phyloP scores from a whole-genome alignment of 2,329 filamentous ascomycete species.

The Esteya vermicola region DNA sequence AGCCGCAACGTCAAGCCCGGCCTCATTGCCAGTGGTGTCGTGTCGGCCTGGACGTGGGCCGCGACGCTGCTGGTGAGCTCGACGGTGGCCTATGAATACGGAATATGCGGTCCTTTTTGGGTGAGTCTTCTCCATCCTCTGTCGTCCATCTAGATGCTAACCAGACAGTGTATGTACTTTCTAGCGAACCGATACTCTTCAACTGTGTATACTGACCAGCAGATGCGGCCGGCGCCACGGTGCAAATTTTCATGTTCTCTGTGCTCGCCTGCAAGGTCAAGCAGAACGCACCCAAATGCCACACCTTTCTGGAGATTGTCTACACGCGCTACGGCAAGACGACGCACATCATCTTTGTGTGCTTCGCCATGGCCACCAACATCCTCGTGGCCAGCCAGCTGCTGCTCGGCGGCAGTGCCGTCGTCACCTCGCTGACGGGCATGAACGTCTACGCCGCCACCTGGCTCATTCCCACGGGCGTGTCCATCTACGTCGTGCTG shows the following conservation, averaged over 20 bases:
- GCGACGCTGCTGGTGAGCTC: constrained; percentile 26
- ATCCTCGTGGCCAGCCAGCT: constrained; percentile 24
- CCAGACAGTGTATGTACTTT: too few species aligned
- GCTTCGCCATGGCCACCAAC: constrained; percentile 24
- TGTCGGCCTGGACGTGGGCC: constrained; percentile 34
- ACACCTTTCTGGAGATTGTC: constrained; percentile 28
- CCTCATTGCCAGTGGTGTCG: constrained; percentile 29
- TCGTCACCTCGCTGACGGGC: constrained; percentile 23
- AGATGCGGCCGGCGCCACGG: constrained; percentile 23
- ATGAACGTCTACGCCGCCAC: constrained; percentile 26
- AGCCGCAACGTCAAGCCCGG: constrained; percentile 27
- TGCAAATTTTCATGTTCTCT: constrained; percentile 25
- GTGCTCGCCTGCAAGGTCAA: constrained; percentile 28
- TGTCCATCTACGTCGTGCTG: constrained; percentile 23
- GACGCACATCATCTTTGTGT: constrained; percentile 24
- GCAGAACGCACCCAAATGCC: constrained; percentile 21
- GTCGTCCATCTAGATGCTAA: too few species aligned
- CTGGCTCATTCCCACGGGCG: constrained; percentile 24
- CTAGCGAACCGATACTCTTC: too few species aligned
- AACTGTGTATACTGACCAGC: too few species aligned
- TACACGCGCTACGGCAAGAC: constrained; percentile 20
- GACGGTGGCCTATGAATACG: constrained; percentile 26
- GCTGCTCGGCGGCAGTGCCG: constrained; percentile 22
- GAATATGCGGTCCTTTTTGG: constrained; percentile 26
- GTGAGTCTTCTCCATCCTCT: too few species aligned